phyloP scores from a whole-genome alignment of 2,329 filamentous ascomycete genomes.

The Tricladium varicosporioides region DNA sequence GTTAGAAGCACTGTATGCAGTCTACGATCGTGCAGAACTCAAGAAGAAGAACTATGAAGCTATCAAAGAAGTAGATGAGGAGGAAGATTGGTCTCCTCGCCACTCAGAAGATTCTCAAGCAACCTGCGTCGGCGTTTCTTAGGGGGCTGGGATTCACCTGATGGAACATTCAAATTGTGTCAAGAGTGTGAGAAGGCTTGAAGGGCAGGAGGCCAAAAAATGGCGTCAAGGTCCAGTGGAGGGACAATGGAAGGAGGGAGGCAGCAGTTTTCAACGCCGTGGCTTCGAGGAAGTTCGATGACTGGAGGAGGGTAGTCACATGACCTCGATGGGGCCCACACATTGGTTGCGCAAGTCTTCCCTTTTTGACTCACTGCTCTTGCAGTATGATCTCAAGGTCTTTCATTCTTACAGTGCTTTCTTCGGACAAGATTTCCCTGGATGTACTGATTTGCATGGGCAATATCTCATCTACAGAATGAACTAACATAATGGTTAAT shows the following conservation, averaged over 20 bases:
- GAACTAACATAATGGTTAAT: background rate
- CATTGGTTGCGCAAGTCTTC: background rate
- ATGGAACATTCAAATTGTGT: background rate
- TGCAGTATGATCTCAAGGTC: background rate
- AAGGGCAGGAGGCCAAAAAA: background rate
- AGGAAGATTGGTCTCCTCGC: conserved; percentile 17
- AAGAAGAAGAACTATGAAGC: conserved; percentile 2
- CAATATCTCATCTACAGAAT: background rate
- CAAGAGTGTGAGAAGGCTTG: background rate
- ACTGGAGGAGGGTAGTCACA: background rate
- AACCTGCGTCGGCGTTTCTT: background rate
- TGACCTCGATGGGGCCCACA: background rate
- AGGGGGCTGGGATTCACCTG: background rate
- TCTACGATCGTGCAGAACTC: conserved; percentile 26
- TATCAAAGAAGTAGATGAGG: conserved; percentile 5
- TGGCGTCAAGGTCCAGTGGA: background rate
- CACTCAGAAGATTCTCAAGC: background rate
- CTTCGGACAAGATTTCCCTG: background rate
- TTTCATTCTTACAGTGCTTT: background rate
- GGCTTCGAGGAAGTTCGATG: background rate
- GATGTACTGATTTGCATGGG: background rate
- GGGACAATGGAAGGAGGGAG: background rate
- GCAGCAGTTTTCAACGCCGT: background rate
- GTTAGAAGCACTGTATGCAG: conserved; percentile 29
- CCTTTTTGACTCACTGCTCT: background rate